Conservation (phyloP, 306 rosid genomes). For the Fragaria vesca region DNA sequence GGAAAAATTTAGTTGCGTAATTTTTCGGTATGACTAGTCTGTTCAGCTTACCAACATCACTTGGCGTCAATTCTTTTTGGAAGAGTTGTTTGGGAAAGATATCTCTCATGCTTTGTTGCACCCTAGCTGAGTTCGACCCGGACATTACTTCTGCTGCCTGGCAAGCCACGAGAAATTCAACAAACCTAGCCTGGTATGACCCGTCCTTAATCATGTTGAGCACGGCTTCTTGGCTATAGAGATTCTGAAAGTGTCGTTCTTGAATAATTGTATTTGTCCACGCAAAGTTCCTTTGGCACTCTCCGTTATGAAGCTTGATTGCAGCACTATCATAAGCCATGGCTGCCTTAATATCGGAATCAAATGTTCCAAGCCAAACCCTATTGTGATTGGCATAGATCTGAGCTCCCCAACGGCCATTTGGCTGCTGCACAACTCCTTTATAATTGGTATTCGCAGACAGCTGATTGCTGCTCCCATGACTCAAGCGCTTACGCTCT, state of each 20-base stretch:
- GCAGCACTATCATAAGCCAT: slow-evolving; percentile 44
- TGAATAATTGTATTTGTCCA: slow-evolving; percentile 16
- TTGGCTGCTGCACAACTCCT: slow-evolving; percentile 28
- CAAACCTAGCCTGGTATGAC: slow-evolving; percentile 32
- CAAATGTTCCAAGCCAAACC: slow-evolving; percentile 41
- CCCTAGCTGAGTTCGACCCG: background rate
- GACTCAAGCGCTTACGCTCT: slow-evolving; percentile 1
- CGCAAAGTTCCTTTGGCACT: slow-evolving; percentile 33
- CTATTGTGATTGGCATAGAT: slow-evolving; percentile 28
- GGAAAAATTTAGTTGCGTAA: slow-evolving; percentile 30
- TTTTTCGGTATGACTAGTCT: slow-evolving; percentile 40
- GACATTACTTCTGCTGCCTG: background rate
- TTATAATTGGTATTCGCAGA: slow-evolving; percentile 23
- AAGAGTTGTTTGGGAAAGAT: slow-evolving; percentile 28
- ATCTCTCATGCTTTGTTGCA: slow-evolving; percentile 13
- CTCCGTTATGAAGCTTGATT: slow-evolving; percentile 28
- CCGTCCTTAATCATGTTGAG: slow-evolving; percentile 41
- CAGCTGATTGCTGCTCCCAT: background rate
- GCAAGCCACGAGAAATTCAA: slow-evolving; percentile 1
- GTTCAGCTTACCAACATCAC: slow-evolving; percentile 45
- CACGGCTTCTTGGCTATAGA: slow-evolving; percentile 23
- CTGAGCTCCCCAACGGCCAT: slow-evolving; percentile 47
- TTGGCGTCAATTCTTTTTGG: slow-evolving; percentile 41
- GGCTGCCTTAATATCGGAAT: slow-evolving; percentile 33
- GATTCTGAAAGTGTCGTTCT: slow-evolving; percentile 33